phyloP scores from a whole-genome alignment of 371 early-diverging fungal species.

The Circinella umbellata region DNA sequence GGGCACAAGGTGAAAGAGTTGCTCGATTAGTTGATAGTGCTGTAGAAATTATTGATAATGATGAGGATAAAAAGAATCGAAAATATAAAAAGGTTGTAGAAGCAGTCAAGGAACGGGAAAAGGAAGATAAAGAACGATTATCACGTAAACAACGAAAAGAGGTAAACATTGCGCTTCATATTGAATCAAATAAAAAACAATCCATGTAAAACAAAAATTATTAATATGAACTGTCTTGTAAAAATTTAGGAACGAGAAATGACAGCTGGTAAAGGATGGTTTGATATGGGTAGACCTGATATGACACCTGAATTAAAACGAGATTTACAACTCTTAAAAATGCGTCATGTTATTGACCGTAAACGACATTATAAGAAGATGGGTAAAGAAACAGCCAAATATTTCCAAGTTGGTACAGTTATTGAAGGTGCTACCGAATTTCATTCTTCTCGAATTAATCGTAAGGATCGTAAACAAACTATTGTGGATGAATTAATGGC shows the following conservation, averaged over 20 bases:
- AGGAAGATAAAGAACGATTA: conserved; percentile 22
- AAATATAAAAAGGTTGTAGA: conserved; percentile 5
- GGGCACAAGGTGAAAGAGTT: conserved; percentile 5
- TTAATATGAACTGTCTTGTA: background rate
- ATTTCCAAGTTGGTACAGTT: conserved; percentile 93
- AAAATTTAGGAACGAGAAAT: conserved; percentile 59
- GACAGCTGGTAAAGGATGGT: conserved; percentile 87
- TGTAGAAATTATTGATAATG: conserved; percentile 30
- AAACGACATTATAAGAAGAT: conserved; percentile 92
- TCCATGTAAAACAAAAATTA: conserved; percentile 7
- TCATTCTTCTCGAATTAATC: conserved; percentile 81
- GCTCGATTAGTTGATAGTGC: conserved; percentile 26
- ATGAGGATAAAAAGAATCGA: conserved; percentile 16
- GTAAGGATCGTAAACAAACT: conserved; percentile 83
- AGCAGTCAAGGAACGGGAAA: conserved; percentile 3
- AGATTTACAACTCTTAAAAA: conserved; percentile 85
- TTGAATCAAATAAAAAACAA: background rate
- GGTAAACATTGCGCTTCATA: conserved; percentile 13
- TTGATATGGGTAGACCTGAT: conserved; percentile 87
- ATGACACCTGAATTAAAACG: conserved; percentile 88
- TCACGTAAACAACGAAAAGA: conserved; percentile 43
- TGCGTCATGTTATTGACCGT: conserved; percentile 90
- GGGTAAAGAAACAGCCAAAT: conserved; percentile 75
- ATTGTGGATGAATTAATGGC: conserved; percentile 90
- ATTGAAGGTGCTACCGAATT: conserved; percentile 91